A percentile compares a stretch with the other conserved stretches of the same genome.
Conservation (phyloP, 1,284 basidiomycete genomes). For the Testicularia cyperi region DNA sequence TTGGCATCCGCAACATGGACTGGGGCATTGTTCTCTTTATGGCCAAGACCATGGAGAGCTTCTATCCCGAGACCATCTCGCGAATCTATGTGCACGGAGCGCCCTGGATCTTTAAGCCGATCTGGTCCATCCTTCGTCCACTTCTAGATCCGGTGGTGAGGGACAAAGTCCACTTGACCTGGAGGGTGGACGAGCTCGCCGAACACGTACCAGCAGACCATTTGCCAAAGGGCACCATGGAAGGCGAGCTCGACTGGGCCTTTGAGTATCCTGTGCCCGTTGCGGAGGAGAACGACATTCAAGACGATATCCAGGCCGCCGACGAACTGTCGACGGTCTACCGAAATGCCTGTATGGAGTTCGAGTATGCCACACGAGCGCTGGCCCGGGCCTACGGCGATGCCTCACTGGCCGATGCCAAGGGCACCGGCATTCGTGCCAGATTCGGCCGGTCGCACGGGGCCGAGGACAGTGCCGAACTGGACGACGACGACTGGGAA, state of each 20-base stretch:
- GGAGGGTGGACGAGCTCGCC: slow-evolving; percentile 41
- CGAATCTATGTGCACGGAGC: slow-evolving; percentile 52
- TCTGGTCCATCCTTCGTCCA: slow-evolving; percentile 53
- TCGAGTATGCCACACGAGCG: slow-evolving; percentile 44
- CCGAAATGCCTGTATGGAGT: slow-evolving; percentile 32
- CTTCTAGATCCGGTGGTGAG: slow-evolving; percentile 53
- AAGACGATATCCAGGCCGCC: slow-evolving; percentile 16
- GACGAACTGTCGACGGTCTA: slow-evolving; percentile 24
- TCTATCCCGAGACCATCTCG: slow-evolving; percentile 52
- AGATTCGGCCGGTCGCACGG: slow-evolving; percentile 10
- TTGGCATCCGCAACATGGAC: slow-evolving; percentile 56
- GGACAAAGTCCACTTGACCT: slow-evolving; percentile 52
- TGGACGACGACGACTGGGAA: slow-evolving; percentile 36
- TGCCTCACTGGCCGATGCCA: slow-evolving; percentile 20
- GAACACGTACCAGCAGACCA: slow-evolving; percentile 44
- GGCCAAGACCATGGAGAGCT: slow-evolving; percentile 55
- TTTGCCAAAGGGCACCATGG: slow-evolving; percentile 40
- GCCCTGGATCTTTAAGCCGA: slow-evolving; percentile 56
- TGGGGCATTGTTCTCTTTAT: slow-evolving; percentile 54
- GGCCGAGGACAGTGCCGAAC: slow-evolving; percentile 1
- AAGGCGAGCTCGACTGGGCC: slow-evolving; percentile 43
- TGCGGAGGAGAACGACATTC: slow-evolving; percentile 43
- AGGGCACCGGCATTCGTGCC: slow-evolving; percentile 9
- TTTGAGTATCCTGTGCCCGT: slow-evolving; percentile 41
- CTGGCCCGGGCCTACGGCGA: slow-evolving; percentile 31